A percentile compares a stretch with the other conserved stretches of the same genome.
phyloP scores from a whole-genome alignment of 2,329 filamentous ascomycete species.

The Aspergillus arachidicola region DNA sequence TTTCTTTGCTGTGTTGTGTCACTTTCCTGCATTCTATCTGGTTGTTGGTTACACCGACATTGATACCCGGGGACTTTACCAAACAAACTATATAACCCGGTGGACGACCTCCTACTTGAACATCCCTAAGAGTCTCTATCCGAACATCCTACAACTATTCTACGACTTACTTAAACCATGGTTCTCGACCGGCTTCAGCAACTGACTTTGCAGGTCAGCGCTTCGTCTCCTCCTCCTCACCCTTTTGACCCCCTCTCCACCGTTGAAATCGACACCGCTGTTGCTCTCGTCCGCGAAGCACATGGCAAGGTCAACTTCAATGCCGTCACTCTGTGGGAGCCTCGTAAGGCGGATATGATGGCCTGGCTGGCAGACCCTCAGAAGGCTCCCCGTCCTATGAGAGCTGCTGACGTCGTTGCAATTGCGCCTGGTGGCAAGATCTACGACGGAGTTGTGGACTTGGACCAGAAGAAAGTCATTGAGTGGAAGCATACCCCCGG shows the following conservation, averaged over 20 bases:
- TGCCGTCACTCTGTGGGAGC: conserved; percentile 81
- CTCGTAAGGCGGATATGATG: conserved; percentile 81
- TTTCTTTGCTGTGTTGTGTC: neutral
- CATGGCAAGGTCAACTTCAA: conserved; percentile 79
- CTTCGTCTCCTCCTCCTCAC: conserved; percentile 59
- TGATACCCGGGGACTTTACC: neutral
- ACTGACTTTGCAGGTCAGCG: conserved; percentile 63
- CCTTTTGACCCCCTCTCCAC: conserved; percentile 77
- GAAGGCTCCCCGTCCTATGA: conserved; percentile 62
- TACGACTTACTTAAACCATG: conserved; percentile 44
- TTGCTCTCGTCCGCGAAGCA: conserved; percentile 68
- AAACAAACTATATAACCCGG: neutral
- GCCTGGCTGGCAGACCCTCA: conserved; percentile 72
- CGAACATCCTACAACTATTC: neutral
- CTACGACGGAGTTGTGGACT: conserved; percentile 78
- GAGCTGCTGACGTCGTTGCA: conserved; percentile 80
- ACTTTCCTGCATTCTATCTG: neutral
- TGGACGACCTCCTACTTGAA: neutral
- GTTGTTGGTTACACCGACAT: conserved; percentile 2
- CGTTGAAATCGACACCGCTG: conserved; percentile 72
- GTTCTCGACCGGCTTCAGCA: conserved; percentile 66
- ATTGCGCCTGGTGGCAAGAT: conserved; percentile 79
- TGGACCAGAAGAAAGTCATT: conserved; percentile 66
- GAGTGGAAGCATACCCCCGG: conserved; percentile 76
- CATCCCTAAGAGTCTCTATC: neutral